Evolutionary conservation across 225 moss, liverwort and hornwort genomes (phyloP).

Genomic region (Bryoerythrophyllum caledonicum): DNA sequence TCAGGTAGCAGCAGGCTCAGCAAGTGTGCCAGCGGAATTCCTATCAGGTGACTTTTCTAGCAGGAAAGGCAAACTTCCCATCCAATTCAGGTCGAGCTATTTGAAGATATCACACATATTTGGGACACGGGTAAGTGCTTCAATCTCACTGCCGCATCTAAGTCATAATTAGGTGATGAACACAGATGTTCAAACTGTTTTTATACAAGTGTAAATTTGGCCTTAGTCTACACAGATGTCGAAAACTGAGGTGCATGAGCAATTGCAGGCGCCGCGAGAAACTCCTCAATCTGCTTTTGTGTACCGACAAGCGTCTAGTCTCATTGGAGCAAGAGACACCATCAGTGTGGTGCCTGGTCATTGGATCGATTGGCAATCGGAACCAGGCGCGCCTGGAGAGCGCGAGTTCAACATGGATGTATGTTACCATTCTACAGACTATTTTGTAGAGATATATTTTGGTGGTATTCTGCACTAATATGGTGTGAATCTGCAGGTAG

Average conservation of each 20-base stretch:
- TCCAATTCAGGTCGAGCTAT: slow-evolving; percentile 63
- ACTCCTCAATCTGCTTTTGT: slow-evolving; percentile 59
- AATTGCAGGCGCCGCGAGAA: slow-evolving; percentile 61
- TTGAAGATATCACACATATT: slow-evolving; percentile 81
- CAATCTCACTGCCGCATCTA: slow-evolving; percentile 8
- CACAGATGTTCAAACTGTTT: no score
- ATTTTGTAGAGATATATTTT: slow-evolving; percentile 22
- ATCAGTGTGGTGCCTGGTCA: slow-evolving; percentile 96
- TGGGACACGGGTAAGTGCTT: slow-evolving; percentile 67
- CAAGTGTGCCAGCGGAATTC: slow-evolving; percentile 55
- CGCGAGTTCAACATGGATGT: slow-evolving; percentile 97
- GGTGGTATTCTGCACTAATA: slow-evolving; percentile 6
- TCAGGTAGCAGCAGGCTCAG: slow-evolving; percentile 77
- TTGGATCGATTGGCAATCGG: slow-evolving; percentile 89
- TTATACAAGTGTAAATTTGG: no score
- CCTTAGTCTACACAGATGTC: no score
- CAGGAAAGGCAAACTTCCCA: slow-evolving; percentile 49
- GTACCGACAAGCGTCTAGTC: slow-evolving; percentile 71
- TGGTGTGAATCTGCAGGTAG: slow-evolving; percentile 57
- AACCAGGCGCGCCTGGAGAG: slow-evolving; percentile 89
- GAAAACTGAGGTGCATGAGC: slow-evolving; percentile 23
- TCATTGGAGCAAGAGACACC: slow-evolving; percentile 69
- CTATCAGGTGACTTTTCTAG: slow-evolving; percentile 45
- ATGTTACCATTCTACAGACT: slow-evolving; percentile 28
- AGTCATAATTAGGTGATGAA: background rate